Base-by-base conservation (phyloP, 2,329 filamentous ascomycete species). In the Colletotrichum lindemuthianum region DNA sequence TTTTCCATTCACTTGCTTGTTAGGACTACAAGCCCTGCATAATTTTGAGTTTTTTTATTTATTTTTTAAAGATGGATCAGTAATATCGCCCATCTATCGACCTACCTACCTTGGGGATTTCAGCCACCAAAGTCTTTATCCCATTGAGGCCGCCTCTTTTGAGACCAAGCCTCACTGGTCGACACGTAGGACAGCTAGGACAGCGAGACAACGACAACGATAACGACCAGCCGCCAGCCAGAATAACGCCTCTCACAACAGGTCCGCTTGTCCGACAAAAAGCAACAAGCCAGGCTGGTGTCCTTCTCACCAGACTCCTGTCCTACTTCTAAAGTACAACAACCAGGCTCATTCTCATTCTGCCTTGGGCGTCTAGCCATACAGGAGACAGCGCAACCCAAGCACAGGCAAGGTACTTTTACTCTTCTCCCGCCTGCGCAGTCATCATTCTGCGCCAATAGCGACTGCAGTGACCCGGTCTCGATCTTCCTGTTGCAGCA, bases 381-480 rank as follows among this genome's bases (percentile, higher is more conserved):
- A 41, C 45, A 37, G 43, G n/a, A 41, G 10, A 5, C 37, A 40
- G 37, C 45, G 16, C 37, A 15, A 57, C 36, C 54, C 44, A 39
- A 50, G 45, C 55, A 58, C 51, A 54, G 39, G 51, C 39, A 34
- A 37, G 36, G 40, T 58, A 50, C 49, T 59, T 45, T 45, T 41
- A 12, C 10, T 41, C 34, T 10, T 24, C 36, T 37, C 34, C 45
- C 41, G 37, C 37, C 45, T 58, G 45, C 51, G n/a, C 37, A 36
- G 37, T 16, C 51, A 41, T 13, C 50, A 6, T 45, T 15, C 15
- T 15, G 57, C 61, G 36, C 61, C 57, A 65, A 61, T 64, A 60
- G 60, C 48, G 32, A 55, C 50, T 61, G 50, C 61, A 61, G 50
- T 13, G n/a, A 41, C 34, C n/a, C 55, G 24, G 48, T 59, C 48